Base-by-base conservation (phyloP, 108 stramenopile genomes). In the Cylindrotheca fusiformis region DNA sequence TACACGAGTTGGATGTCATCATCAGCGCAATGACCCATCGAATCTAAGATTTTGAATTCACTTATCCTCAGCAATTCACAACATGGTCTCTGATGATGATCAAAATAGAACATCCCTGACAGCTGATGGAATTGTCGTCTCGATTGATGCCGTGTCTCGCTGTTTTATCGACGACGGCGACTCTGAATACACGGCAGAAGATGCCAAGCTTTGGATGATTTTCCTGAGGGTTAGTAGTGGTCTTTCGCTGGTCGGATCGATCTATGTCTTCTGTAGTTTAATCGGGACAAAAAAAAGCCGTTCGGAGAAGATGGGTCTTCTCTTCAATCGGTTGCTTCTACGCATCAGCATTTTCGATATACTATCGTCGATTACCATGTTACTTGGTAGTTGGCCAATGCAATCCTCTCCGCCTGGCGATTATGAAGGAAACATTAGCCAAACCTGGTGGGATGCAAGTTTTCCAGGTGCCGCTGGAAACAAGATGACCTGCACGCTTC, bases 401-500 rank as follows among this genome's bases (percentile, higher is more conserved):
- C 3, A 18, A 53, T 26, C 36, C 10, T 41, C 36, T 6, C 36
- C 36, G 14, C 36, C 36, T 6, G 36, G 36, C 14, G 36, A 41
- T 14, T 41, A 10, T 41, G 36, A 41, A 41, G 14, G 14, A 14
- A 10, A 41, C 36, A 10, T 10, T 14, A 41, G 36, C 14, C 36
- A 41, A 41, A 14, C 10, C 6, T 14, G 36, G 6, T 41, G 36
- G 36, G 36, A 41, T 14, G 14, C 14, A 10, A 14, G 14, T 14
- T 41, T 10, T 41, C 36, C 36, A 41, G 53, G 36, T 44, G 32
- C 53, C n/a, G 0, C 25, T 3, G 64, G 63, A 20, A 65, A 54
- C 24, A 20, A 36, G 5, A 33, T 33, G 20, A 2, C 48, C 3
- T 61, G 60, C 60, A 61, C 48, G n/a, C 45, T 46, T n/a, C 60